Percentiles rank a stretch among this genome's conserved stretches.
These are phyloP conservation scores for Penicilliopsis zonata DNA, from an alignment of 495 filamentous ascomycete species.

Conservation along the genomic window DNA sequence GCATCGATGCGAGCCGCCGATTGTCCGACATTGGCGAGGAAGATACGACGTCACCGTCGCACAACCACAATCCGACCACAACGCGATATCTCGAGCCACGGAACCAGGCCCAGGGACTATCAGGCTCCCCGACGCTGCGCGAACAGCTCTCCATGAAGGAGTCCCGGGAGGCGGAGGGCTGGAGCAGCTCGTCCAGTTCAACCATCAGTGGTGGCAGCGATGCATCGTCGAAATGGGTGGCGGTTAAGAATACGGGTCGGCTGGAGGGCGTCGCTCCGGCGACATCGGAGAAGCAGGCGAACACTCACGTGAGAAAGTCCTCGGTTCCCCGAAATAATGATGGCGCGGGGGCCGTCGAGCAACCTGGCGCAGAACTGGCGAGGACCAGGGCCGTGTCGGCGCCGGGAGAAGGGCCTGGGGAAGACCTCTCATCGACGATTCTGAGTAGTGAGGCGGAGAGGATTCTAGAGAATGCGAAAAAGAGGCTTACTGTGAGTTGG, in stretches of 20 bases:
- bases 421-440: slow-evolving; percentile 54
- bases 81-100: slow-evolving; percentile 4
- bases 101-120: slow-evolving; percentile 4
- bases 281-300: too few species aligned
- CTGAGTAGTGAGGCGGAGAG: slow-evolving; percentile 74
- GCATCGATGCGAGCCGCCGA: slow-evolving; percentile 47
- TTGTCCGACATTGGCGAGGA: slow-evolving; percentile 66
- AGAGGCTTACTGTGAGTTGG: slow-evolving; percentile 63
- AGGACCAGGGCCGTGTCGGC: too few species aligned
- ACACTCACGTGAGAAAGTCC: too few species aligned
- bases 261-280: too few species aligned
- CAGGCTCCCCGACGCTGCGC: slow-evolving; percentile 7
- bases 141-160: slow-evolving; percentile 5
- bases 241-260: slow-evolving; percentile 6
- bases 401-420: slow-evolving; percentile 24
- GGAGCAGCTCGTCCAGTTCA: slow-evolving; percentile 28
- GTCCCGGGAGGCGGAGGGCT: slow-evolving; percentile 10
- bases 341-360: too few species aligned
- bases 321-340: too few species aligned
- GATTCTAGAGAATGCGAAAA: slow-evolving; percentile 85
- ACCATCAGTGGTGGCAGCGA: slow-evolving; percentile 27
- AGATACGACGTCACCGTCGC: slow-evolving; percentile 18
- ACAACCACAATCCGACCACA: too few species aligned
- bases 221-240: slow-evolving; percentile 10
- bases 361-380: too few species aligned